Percentiles rank a stretch among this genome's conserved stretches.
Conservation (phyloP, 495 filamentous ascomycete species). For the Neurospora sp. region DNA sequence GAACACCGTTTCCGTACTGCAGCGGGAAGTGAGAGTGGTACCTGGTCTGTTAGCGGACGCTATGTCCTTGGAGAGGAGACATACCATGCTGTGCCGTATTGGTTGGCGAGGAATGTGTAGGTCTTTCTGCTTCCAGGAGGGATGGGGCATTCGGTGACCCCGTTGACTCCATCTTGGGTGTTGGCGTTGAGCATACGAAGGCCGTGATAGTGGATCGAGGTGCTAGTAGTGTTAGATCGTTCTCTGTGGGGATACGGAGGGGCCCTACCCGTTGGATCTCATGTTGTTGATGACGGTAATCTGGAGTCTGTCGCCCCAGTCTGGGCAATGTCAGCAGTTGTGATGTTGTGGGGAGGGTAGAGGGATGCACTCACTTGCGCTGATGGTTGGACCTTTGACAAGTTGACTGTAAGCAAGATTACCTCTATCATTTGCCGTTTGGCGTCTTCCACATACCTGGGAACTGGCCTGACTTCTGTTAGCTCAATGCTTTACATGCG, state of each 20-base stretch:
- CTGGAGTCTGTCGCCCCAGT: slow-evolving; percentile 51
- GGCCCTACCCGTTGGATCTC: slow-evolving; percentile 23
- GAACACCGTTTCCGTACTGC: slow-evolving; percentile 41
- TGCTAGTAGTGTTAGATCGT: slow-evolving; percentile 6
- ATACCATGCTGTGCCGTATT: slow-evolving; percentile 34
- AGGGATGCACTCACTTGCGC: slow-evolving; percentile 14
- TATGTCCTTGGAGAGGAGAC: background rate
- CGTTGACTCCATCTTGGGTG: slow-evolving; percentile 33
- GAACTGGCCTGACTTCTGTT: slow-evolving; percentile 14
- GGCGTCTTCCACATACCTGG: too few relatives aligned
- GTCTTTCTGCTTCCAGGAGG: slow-evolving; percentile 32
- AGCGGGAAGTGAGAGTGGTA: slow-evolving; percentile 47
- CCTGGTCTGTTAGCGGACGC: slow-evolving; percentile 15
- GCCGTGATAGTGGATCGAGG: slow-evolving; percentile 49
- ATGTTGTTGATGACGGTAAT: slow-evolving; percentile 47
- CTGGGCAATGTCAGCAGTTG: background rate
- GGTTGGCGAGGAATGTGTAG: slow-evolving; percentile 39
- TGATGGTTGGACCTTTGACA: slow-evolving; percentile 43
- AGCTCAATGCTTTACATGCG: background rate
- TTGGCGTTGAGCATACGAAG: slow-evolving; percentile 31
- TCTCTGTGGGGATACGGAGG: background rate
- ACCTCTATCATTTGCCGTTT: too few relatives aligned
- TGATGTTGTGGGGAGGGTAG: slow-evolving; percentile 4
- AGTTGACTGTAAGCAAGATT: background rate
- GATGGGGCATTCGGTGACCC: slow-evolving; percentile 42